Evolutionary conservation across 805 yeast genomes (phyloP), one percentile per base, ranked within the genome.

Genomic region (Myxozyma monticola): DNA sequence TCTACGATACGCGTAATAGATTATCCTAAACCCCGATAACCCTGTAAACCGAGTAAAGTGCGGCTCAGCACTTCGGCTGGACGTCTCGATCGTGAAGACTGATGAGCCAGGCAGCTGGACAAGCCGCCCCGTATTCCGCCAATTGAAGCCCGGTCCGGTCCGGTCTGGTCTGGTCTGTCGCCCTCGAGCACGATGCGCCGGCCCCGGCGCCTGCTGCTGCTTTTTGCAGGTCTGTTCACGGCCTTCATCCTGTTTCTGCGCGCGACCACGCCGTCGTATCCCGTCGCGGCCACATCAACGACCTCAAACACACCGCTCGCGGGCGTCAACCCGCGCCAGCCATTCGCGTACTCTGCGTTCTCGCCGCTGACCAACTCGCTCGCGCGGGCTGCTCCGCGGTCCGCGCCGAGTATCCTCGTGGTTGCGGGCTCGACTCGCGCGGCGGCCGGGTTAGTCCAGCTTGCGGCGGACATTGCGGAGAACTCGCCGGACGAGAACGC

Each of bases 331-430:
- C 18, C 28, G 5, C 48, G 46, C 25, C 52, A 51, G 37, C 54
- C 48, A 2, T 54, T 54, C 31, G 52, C 59, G 7, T 51, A 20
- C 25, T 47, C 57, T 6, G 43, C 59, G 18, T 45, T 54, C 22
- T 3, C 37, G 28, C 30, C 25, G 7, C 34, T 51, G 5, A 39
- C 34, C 18, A 31, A 36, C 25, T 45, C 57, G 17, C 30, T 54
- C 17, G 17, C 37, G 15, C n/a, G 15, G 10, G 24, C 41, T 3
- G 40, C 40, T 2, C 29, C 48, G 6, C 48, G 42, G 6, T 29
- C 53, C 3, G 31, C 37, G 2, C 2, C 37, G 12, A 47, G 29
- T 15, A 37, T 47, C n/a, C 37, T 53, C n/a, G 28, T 52, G 12
- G 33, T 54, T 26, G 57, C 59, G 5, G 45, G 53, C n/a, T 31